Evolutionary conservation across 352 stramenopile species (phyloP).

Genomic region (Blastocystis hominis): DNA sequence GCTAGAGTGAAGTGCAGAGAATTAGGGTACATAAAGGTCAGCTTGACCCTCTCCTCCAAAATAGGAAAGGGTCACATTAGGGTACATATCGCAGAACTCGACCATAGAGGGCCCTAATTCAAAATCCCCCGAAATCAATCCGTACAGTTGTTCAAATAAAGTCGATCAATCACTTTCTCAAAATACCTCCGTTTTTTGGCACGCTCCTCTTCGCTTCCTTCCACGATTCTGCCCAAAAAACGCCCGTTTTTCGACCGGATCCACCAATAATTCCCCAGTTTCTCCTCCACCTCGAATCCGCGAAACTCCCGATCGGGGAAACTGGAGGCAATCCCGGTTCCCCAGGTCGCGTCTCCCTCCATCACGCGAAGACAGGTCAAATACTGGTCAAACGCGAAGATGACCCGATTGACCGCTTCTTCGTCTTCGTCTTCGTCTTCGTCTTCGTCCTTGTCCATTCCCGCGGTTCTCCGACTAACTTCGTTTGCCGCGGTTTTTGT

Average conservation of each 20-base stretch:
- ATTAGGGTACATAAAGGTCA: background rate
- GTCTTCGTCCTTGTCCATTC: background rate
- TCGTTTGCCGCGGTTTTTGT: no score
- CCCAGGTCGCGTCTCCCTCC: background rate
- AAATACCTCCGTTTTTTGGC: conserved; percentile 35
- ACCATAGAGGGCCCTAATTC: background rate
- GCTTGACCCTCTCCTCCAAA: background rate
- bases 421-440: background rate
- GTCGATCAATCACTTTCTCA: background rate
- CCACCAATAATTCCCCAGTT: background rate
- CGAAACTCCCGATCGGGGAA: no score
- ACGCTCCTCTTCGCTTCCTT: background rate
- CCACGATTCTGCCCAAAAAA: background rate
- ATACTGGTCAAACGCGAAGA: background rate
- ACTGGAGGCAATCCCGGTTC: no score
- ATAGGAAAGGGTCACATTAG: background rate
- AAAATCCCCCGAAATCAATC: background rate
- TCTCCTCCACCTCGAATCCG: background rate
- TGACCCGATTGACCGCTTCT: background rate
- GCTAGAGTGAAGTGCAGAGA: background rate
- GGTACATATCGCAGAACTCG: background rate
- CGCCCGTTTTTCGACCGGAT: background rate
- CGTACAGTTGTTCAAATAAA: background rate
- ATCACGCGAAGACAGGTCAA: background rate
- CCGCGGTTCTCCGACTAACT: no score